Evolutionary conservation across 176 grass and related monocot genomes (phyloP).

Genomic region (Alopecurus myosuroides): DNA sequence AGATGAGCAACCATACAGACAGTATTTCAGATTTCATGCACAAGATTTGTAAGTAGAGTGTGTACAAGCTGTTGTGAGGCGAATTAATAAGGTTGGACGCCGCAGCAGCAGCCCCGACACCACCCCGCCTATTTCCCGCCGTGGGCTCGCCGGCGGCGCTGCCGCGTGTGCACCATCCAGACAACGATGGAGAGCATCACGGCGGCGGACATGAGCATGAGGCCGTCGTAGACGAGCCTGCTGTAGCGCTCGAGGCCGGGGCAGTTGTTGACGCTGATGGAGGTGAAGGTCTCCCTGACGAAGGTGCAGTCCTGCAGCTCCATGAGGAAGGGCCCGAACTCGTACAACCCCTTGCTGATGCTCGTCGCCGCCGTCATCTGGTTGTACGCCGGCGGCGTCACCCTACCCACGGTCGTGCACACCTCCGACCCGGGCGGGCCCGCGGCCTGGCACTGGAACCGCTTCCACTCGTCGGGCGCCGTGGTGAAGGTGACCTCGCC

Average conservation of each 20-base stretch:
- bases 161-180: conserved; percentile 74
- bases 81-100: background rate
- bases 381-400: conserved; percentile 56
- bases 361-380: conserved; percentile 74
- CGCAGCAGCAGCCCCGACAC: background rate
- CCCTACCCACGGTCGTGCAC: conserved; percentile 55
- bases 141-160: conserved; percentile 47
- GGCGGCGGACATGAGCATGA: conserved; percentile 46
- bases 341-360: conserved; percentile 57
- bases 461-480: conserved; percentile 68
- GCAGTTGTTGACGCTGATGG: conserved; percentile 61
- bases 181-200: conserved; percentile 64
- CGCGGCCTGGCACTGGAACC: conserved; percentile 42
- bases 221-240: conserved; percentile 51
- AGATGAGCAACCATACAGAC: background rate
- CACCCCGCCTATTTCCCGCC: conserved; percentile 33
- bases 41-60: background rate
- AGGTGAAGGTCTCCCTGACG: conserved; percentile 64
- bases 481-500: conserved; percentile 57
- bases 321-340: conserved; percentile 72
- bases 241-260: conserved; percentile 57
- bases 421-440: conserved; percentile 36
- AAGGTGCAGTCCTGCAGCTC: conserved; percentile 86
- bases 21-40: background rate
- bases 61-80: background rate